Conservation (phyloP, 2,329 filamentous ascomycete genomes). For the Fusarium sp. region DNA sequence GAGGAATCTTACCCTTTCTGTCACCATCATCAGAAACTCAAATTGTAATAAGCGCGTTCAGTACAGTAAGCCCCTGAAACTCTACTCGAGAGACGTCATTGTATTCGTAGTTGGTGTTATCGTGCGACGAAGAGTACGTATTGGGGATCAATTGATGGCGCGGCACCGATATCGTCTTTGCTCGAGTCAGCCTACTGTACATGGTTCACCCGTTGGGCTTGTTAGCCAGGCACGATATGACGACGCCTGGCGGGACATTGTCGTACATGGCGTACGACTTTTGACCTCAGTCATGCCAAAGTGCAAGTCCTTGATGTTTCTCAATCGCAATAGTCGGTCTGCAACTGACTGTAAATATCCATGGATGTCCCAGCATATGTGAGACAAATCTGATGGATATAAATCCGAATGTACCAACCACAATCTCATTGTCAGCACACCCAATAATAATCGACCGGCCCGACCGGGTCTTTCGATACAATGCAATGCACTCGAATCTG, state of each 20-base stretch:
- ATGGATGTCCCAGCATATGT: not conserved
- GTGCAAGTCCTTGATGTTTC: not conserved
- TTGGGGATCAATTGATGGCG: constrained; percentile 3
- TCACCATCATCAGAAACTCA: constrained; percentile 5
- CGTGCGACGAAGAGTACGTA: constrained; percentile 7
- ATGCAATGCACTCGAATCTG: not conserved
- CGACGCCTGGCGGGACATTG: constrained; percentile 14
- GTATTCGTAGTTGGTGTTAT: constrained; percentile 3
- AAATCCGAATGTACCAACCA: constrained; percentile 13
- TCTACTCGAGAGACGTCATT: constrained; percentile 24
- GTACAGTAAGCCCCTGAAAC: constrained; percentile 24
- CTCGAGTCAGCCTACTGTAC: constrained; percentile 30
- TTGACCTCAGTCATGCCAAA: not conserved
- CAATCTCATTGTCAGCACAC: not conserved
- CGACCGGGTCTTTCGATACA: constrained; percentile 16
- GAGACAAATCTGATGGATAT: not conserved
- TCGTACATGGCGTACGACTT: constrained; percentile 16
- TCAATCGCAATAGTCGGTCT: not conserved
- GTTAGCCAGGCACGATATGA: constrained; percentile 32
- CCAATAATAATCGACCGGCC: not conserved
- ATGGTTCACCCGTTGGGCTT: constrained; percentile 1
- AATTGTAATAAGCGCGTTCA: constrained; percentile 5
- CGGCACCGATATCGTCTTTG: constrained; percentile 15
- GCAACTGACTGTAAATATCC: not conserved
- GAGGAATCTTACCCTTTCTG: not conserved